These are phyloP conservation scores for Leishmania major DNA, from an alignment of 208 protist genomes.

Conservation along the genomic window DNA sequence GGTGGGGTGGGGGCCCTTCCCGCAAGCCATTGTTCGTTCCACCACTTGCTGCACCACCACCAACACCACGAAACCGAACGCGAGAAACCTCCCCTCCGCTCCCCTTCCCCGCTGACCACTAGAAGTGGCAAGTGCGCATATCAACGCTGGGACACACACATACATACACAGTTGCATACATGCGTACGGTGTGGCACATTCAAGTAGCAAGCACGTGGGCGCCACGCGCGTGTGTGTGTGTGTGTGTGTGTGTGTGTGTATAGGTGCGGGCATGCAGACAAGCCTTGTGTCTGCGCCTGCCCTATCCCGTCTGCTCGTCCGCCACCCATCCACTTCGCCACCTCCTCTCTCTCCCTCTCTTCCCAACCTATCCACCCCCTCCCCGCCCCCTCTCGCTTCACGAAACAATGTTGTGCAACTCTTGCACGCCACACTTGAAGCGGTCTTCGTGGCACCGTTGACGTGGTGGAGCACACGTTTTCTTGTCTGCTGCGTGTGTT, in stretches of 20 bases:
- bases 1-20: neutral
- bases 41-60: neutral
- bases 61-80: neutral
- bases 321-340: neutral
- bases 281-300: neutral
- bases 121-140: no score
- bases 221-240: neutral
- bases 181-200: neutral
- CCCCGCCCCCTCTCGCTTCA: neutral
- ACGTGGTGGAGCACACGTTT: neutral
- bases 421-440: neutral
- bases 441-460: neutral
- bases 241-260: neutral
- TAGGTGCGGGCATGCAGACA: neutral
- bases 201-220: neutral
- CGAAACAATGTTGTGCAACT: neutral
- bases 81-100: neutral
- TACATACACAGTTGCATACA: no score
- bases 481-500: neutral
- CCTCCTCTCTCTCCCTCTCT: neutral
- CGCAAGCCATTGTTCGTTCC: no score
- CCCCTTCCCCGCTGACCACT: no score
- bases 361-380: neutral
- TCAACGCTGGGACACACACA: neutral
- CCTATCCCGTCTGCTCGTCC: neutral